Evolutionary conservation across 768 basidiomycete species (phyloP).

Genomic region (Piloderma croceum): DNA sequence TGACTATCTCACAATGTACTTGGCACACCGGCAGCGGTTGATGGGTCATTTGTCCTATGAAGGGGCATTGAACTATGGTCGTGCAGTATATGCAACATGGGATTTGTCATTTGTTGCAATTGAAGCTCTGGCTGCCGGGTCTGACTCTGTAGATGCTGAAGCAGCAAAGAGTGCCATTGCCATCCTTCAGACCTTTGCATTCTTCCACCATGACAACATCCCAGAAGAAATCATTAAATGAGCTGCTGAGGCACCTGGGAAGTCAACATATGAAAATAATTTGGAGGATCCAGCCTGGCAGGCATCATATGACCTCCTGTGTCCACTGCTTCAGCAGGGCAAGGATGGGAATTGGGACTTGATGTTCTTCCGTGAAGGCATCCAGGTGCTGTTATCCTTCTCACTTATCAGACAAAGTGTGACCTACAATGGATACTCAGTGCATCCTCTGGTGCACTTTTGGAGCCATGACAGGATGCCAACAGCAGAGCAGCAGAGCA

Average conservation of each 20-base stretch:
- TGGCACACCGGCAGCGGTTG: constrained; percentile 3
- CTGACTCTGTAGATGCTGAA: background rate
- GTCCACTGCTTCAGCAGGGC: no score
- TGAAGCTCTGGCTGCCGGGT: constrained; percentile 4
- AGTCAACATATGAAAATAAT: background rate
- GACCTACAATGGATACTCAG: no score
- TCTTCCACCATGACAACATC: constrained; percentile 15
- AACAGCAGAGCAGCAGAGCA: no score
- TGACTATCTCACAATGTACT: constrained; percentile 10
- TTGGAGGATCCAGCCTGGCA: no score
- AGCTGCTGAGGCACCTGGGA: constrained; percentile 6
- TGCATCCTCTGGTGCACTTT: no score
- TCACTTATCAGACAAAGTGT: no score
- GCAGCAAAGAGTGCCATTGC: constrained; percentile 13
- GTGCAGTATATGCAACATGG: no score
- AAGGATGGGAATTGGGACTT: constrained; percentile 11
- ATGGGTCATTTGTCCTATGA: constrained; percentile 5
- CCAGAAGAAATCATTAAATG: no score
- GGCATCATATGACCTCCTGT: no score
- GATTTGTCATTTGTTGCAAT: constrained; percentile 14
- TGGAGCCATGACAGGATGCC: no score
- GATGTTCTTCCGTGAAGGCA: constrained; percentile 11
- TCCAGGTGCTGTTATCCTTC: constrained; percentile 14
- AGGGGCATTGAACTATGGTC: constrained; percentile 12
- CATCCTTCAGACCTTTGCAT: constrained; percentile 14